A percentile compares a stretch with the other conserved stretches of the same genome.
Evolutionary conservation across 352 stramenopile species (phyloP).

Genomic region (Phytophthora niederhauseri): DNA sequence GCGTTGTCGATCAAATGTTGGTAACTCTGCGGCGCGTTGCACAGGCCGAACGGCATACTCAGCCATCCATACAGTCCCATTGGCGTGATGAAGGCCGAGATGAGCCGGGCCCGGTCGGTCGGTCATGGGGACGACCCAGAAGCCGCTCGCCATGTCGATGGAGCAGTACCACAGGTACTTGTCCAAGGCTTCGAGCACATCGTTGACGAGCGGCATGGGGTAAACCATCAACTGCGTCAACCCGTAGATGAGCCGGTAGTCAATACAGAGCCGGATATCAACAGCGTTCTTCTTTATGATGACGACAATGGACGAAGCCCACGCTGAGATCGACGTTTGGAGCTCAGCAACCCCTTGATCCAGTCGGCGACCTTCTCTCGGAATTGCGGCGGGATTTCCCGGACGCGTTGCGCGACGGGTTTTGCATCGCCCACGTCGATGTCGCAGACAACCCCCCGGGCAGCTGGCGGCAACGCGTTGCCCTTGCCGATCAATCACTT

Average conservation of each 20-base stretch:
- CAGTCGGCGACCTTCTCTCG: no score
- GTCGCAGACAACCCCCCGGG: no score
- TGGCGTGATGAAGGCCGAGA: conserved; percentile 32
- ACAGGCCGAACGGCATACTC: conserved; percentile 30
- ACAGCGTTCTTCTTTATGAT: conserved; percentile 27
- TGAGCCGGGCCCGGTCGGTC: conserved; percentile 14
- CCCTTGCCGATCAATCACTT: no score
- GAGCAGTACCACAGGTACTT: conserved; percentile 25
- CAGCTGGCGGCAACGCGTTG: no score
- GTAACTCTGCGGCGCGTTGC: conserved; percentile 35
- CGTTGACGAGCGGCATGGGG: no score
- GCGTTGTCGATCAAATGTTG: conserved; percentile 33
- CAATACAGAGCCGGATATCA: not conserved
- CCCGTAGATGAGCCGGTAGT: no score
- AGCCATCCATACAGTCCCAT: conserved; percentile 30
- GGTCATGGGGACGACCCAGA: conserved; percentile 31
- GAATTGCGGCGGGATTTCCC: no score
- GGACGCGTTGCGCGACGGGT: conserved; percentile 6
- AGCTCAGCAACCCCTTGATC: no score
- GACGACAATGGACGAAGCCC: conserved; percentile 24
- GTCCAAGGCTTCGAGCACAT: conserved; percentile 20
- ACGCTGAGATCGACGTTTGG: conserved; percentile 4
- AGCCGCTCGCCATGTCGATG: conserved; percentile 27
- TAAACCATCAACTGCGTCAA: no score
- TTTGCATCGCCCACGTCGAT: not conserved